Base-by-base conservation (phyloP, 768 basidiomycete species). In the Tulasnella sp. region DNA sequence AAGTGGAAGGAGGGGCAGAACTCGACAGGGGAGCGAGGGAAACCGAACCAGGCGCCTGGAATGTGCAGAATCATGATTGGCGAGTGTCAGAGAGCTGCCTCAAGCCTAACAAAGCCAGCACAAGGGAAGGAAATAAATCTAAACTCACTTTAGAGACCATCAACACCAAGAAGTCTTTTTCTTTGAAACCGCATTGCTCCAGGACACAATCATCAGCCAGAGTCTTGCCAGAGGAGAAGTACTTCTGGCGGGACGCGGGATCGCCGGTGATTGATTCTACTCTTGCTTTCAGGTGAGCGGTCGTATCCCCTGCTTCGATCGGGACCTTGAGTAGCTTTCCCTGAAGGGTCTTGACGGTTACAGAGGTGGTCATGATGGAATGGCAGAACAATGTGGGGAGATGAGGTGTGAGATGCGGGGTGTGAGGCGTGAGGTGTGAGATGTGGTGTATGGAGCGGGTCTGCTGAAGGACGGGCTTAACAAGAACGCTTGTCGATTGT, bases 111-210 rank as follows among this genome's bases (percentile, higher is more conserved):
- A 76, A 36, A 79, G 58, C 1, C 16, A 8, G 42, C 8, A 10
- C 77, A 34, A n/a, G n/a, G n/a, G n/a, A 39, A 52, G 27, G 38
- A 42, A 34, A 77, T 21, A 12, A 21, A 14, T 34, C 34, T 75
- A 27, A 24, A 82, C 87, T 74, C 81, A 97, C 97, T 91, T 98
- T 99, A 74, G 96, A 91, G 46, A 98, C 94, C 97, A 99, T 99
- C 56, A 99, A 91, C 27, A 99, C 98, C 80, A 99, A 87, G 87
- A 99, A 99, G 85, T 98, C 97, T 87, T 97, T 99, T 86, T 99
- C 97, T 87, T 98, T 97, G 88, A 99, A 94, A 76, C 92, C 91
- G 83, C 93, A 93, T 71, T 93, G 92, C 82, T 90, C 93, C 46
- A 99, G 89, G 2, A 93, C 93, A 87, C 96, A 96, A 80, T 91